These are phyloP conservation scores for Thelonectria blattea DNA, from an alignment of 2,329 filamentous ascomycete species.

Conservation along the genomic window DNA sequence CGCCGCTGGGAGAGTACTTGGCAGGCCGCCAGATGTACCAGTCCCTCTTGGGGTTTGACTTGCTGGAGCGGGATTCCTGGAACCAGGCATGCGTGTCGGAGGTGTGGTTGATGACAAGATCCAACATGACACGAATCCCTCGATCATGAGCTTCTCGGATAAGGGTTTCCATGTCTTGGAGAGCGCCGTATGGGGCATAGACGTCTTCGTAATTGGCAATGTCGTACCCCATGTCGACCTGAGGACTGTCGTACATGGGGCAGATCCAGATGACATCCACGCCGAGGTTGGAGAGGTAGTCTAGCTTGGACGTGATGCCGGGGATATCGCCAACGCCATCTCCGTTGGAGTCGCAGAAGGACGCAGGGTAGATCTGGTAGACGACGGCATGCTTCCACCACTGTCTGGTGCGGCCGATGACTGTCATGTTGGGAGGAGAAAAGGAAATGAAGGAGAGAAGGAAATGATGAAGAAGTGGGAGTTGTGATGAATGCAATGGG, in stretches of 20 bases:
- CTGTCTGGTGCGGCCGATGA: constrained; percentile 29
- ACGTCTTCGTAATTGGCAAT: constrained; percentile 37
- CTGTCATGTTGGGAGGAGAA: constrained; percentile 26
- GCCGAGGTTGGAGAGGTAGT: constrained; percentile 46
- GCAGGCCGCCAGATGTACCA: constrained; percentile 70
- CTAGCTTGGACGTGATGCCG: constrained; percentile 59
- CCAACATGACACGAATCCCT: constrained; percentile 34
- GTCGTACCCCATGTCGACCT: constrained; percentile 36
- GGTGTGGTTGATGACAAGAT: constrained; percentile 36
- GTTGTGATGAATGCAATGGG: background rate
- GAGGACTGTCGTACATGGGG: constrained; percentile 37
- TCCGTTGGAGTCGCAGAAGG: constrained; percentile 60
- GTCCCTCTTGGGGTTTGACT: constrained; percentile 45
- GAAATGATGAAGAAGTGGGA: background rate
- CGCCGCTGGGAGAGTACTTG: constrained; percentile 60
- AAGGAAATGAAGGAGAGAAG: background rate
- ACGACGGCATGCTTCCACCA: constrained; percentile 63
- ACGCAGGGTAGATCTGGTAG: constrained; percentile 64
- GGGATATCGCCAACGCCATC: constrained; percentile 60
- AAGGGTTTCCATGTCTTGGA: constrained; percentile 34
- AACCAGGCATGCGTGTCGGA: constrained; percentile 38
- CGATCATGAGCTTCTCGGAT: constrained; percentile 34
- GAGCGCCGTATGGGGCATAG: constrained; percentile 34
- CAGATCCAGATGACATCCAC: constrained; percentile 36
- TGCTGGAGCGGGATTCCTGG: constrained; percentile 29